These are phyloP conservation scores for Mucor velutinosus DNA, from an alignment of 371 early-diverging fungal species.

Conservation along the genomic window DNA sequence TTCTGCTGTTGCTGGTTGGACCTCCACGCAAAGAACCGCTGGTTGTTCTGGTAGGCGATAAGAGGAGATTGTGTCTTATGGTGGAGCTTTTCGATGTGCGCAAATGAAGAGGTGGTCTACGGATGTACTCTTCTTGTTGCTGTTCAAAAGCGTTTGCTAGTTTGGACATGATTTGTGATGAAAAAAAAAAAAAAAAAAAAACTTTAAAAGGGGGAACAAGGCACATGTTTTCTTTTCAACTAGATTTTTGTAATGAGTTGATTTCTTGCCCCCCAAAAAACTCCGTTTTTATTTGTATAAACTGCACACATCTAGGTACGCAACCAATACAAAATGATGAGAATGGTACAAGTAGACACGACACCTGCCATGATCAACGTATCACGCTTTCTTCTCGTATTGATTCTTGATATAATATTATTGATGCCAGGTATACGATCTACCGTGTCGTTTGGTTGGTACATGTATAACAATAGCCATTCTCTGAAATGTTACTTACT, in stretches of 20 bases:
- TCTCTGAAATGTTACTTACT: slow-evolving; percentile 34
- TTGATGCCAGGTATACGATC: slow-evolving; percentile 65
- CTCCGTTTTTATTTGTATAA: slow-evolving; percentile 5
- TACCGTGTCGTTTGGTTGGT: not conserved
- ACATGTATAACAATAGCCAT: not conserved
- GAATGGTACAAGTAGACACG: slow-evolving; percentile 58
- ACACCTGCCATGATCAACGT: slow-evolving; percentile 68
- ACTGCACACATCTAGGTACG: slow-evolving; percentile 28
- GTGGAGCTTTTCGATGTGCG: slow-evolving; percentile 47
- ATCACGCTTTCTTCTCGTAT: slow-evolving; percentile 64
- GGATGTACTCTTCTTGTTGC: slow-evolving; percentile 27
- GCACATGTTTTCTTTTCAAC: not conserved
- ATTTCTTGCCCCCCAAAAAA: not conserved
- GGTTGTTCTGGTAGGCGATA: slow-evolving; percentile 44
- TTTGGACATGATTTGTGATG: slow-evolving; percentile 35
- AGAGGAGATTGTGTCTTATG: slow-evolving; percentile 35
- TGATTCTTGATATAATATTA: slow-evolving; percentile 62
- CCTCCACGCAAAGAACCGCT: slow-evolving; percentile 41
- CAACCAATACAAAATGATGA: slow-evolving; percentile 57
- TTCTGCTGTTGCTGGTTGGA: slow-evolving; percentile 10
- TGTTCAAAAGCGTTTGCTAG: slow-evolving; percentile 40
- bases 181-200: not conserved
- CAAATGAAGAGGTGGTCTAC: slow-evolving; percentile 24
- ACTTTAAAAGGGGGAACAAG: slow-evolving; percentile 6
- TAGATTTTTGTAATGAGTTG: not conserved